Base-by-base conservation (phyloP, 331 rosid genomes). In the Phaseolus coccineus region DNA sequence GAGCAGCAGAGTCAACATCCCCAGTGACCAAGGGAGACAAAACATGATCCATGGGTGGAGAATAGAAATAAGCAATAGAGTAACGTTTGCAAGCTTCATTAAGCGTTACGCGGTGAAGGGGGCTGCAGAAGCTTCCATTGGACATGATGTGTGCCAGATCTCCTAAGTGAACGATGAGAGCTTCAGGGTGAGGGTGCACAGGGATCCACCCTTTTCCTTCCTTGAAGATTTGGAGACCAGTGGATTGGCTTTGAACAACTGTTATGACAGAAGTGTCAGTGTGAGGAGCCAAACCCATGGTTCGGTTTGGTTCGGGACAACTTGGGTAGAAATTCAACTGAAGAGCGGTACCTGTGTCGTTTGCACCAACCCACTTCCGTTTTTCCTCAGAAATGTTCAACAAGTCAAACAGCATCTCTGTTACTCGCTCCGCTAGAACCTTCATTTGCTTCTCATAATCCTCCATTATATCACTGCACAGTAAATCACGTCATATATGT, bases 221-320 rank as follows among this genome's bases (percentile, higher is more conserved):
- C 59, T 73, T 86, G 80, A 81, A 83, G 28, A 92, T 44, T 72
- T 92, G 87, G 16, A 92, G 96, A 51, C 96, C 96, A 2, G n/a
- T 69, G 22, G 71, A 81, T 46, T 81, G 75, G 63, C 40, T 82
- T 64, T 92, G 93, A 55, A 92, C 79, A 27, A 93, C 69, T 22
- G 96, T 93, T 16, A 93, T 4, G 0, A 93, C 81, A 19, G 86
- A 89, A 0, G 96, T 91, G 90, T 93, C 97, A 0, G 94, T 93
- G 77, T 91, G 97, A 0, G 93, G 91, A 28, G 94, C 96, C 19
- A 93, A 69, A 25, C 97, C 97, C 93, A 91, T 85, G 42, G 88
- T 89, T n/a, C 92, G 85, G 58, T 48, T 69, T 0, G 96, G 96
- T 14, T 93, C 96, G 0, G 96, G 97, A 69, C 96, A 91, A 1